Evolutionary conservation across 208 protist genomes (phyloP), one percentile per base, ranked within the genome.

Genomic region (Leishmania mexicana): DNA sequence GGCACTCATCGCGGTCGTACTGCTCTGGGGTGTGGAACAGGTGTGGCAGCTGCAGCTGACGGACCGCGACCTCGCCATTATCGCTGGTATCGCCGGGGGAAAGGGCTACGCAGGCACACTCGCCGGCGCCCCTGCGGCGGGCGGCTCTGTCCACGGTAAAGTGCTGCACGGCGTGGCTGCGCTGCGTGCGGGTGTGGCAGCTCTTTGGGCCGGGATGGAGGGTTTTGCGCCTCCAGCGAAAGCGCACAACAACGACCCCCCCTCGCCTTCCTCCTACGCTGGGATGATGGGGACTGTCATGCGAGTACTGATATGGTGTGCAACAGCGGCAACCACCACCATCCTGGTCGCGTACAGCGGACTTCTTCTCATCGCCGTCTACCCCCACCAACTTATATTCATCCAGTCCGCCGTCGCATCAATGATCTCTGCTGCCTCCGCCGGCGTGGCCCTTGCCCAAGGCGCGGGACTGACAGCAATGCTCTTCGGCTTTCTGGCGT

Each of bases 21-120:
- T 93, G 49, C 67, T 91, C 58, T 89, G 82, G 83, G 89, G 89
- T 57, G 51, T 79, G 1, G 75, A 78, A 51, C 83, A 93, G 78
- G 49, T 93, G 31, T 76, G 79, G 75, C 73, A 89, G 64, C 79
- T 93, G 45, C 79, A 87, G 80, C 80, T 93, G 76, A 85, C 78
- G 0, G 60, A 81, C 19, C 45, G 78, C 67, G 83, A 89, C 78
- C 75, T 82, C 68, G 85, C 81, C 51, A 78, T 85, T 19, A 85
- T 88, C 40, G 78, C 78, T 11, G 81, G 60, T 15, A 75, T 78
- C 38, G 64, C 72, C 57, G 74, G 76, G 47, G 67, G 77, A 38
- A 45, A 7, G 49, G 78, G 67, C 53, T 67, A 81, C n/a, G 78
- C 64, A 31, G 24, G 11, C 65, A n/a, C 64, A 31, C n/a, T 13